Conservation (phyloP, 164 flowering plant species). For the Annona cherimola region DNA sequence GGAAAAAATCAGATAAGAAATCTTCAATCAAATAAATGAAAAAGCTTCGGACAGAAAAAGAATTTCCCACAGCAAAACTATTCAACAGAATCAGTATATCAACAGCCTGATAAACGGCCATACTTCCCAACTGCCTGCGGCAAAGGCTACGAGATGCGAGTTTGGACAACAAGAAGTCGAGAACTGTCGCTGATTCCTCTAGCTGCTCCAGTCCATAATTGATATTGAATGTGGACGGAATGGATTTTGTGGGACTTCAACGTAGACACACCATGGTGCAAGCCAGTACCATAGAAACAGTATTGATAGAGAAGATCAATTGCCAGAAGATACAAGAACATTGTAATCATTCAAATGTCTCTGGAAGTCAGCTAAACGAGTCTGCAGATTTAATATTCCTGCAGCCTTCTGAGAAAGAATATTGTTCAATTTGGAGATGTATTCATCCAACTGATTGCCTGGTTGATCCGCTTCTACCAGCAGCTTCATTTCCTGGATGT, state of each 20-base stretch:
- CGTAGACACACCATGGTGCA: neutral
- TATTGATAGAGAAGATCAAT: neutral
- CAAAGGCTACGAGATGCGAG: neutral
- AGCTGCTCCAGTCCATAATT: neutral
- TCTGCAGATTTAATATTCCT: constrained; percentile 82
- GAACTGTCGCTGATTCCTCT: neutral
- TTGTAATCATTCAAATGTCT: constrained; percentile 88
- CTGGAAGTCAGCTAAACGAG: constrained; percentile 91
- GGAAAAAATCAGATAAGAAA: neutral
- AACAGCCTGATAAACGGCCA: neutral
- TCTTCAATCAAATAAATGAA: no score
- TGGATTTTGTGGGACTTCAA: neutral
- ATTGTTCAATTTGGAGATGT: constrained; percentile 73
- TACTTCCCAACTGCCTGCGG: neutral
- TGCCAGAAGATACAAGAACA: constrained; percentile 38
- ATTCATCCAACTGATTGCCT: constrained; percentile 87
- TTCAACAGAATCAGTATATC: neutral
- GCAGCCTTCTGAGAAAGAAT: constrained; percentile 96
- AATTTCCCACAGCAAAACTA: neutral
- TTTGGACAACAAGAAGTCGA: neutral
- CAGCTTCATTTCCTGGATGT: constrained; percentile 86
- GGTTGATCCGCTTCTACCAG: constrained; percentile 96
- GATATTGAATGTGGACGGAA: neutral
- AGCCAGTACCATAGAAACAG: constrained; percentile 53
- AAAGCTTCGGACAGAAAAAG: no score